Evolutionary conservation across 352 stramenopile genomes (phyloP).

Genomic region (Phytophthora gonapodyides): DNA sequence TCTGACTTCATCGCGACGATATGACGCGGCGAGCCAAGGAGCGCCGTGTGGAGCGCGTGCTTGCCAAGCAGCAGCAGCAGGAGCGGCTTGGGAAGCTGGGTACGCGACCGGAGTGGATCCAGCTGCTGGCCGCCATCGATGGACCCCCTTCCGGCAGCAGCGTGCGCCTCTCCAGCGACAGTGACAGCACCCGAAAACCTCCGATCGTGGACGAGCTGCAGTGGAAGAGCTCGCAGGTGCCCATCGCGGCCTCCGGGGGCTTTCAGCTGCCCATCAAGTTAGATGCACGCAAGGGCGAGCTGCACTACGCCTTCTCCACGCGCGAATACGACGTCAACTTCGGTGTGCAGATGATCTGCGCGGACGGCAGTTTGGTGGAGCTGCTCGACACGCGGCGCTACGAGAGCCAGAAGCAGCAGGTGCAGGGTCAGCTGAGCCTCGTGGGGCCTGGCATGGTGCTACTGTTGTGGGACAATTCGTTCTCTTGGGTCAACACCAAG

Average conservation of each 20-base stretch:
- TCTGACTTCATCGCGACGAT: constrained; percentile 28
- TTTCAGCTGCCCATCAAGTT: constrained; percentile 82
- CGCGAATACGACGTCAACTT: constrained; percentile 78
- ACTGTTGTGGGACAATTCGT: constrained; percentile 83
- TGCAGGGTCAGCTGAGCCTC: constrained; percentile 51
- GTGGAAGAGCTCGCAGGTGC: constrained; percentile 79
- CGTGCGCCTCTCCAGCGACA: constrained; percentile 16
- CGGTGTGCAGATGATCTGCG: constrained; percentile 68
- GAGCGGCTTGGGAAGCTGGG: constrained; percentile 38
- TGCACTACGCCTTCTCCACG: constrained; percentile 74
- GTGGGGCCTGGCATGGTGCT: constrained; percentile 61
- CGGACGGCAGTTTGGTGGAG: constrained; percentile 57
- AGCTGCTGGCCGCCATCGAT: constrained; percentile 68
- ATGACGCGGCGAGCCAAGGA: constrained; percentile 85
- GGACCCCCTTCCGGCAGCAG: constrained; percentile 25
- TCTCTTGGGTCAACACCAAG: constrained; percentile 83
- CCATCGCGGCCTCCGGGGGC: constrained; percentile 60
- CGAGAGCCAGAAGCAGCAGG: constrained; percentile 62
- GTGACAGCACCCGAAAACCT: constrained; percentile 19
- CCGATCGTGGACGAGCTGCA: constrained; percentile 63
- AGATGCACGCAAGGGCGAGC: constrained; percentile 55
- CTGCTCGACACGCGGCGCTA: constrained; percentile 60
- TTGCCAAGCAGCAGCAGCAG: constrained; percentile 53
- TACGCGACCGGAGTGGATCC: constrained; percentile 52
- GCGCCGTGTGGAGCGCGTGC: constrained; percentile 60